These are phyloP conservation scores for Simmondsia chinensis DNA, from an alignment of 148 eudicot genomes.

Conservation along the genomic window DNA sequence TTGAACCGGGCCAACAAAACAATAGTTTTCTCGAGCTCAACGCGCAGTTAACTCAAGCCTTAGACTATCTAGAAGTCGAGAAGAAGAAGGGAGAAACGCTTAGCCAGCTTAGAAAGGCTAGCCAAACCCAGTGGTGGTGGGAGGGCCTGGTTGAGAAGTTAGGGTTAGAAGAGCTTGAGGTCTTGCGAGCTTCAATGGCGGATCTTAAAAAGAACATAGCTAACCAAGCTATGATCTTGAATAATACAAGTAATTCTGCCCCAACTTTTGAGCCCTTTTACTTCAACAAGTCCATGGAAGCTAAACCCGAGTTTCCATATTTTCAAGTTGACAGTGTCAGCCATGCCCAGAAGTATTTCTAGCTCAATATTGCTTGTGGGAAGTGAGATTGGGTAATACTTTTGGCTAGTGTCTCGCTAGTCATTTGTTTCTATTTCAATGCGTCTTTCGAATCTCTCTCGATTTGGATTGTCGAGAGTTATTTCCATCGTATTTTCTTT, in stretches of 20 bases:
- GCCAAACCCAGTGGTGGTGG: conserved; percentile 37
- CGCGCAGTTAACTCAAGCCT: conserved; percentile 27
- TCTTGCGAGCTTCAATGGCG: conserved; percentile 35
- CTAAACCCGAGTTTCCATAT: conserved; percentile 13
- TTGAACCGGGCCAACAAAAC: conserved; percentile 14
- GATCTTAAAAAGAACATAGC: conserved; percentile 39
- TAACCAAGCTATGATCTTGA: conserved; percentile 17
- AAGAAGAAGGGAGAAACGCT: conserved; percentile 26
- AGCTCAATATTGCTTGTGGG: conserved; percentile 9
- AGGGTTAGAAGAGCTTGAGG: conserved; percentile 31
- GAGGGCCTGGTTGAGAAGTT: conserved; percentile 38
- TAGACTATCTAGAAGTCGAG: conserved; percentile 29
- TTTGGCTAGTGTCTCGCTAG: conserved; percentile 27
- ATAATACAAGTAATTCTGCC: conserved; percentile 4
- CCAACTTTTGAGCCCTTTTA: conserved; percentile 12
- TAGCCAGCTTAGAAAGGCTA: conserved; percentile 19
- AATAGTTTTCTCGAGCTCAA: conserved; percentile 23
- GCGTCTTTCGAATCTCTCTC: no score
- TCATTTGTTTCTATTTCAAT: background rate
- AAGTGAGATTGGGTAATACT: background rate
- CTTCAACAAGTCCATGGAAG: conserved; percentile 18
- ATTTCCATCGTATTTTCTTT: no score
- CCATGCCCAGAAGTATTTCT: conserved; percentile 12
- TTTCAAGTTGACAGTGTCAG: conserved; percentile 10
- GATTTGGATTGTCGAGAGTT: no score